Conservation (phyloP, 208 protist species). For the Histomonas meleagridis region DNA sequence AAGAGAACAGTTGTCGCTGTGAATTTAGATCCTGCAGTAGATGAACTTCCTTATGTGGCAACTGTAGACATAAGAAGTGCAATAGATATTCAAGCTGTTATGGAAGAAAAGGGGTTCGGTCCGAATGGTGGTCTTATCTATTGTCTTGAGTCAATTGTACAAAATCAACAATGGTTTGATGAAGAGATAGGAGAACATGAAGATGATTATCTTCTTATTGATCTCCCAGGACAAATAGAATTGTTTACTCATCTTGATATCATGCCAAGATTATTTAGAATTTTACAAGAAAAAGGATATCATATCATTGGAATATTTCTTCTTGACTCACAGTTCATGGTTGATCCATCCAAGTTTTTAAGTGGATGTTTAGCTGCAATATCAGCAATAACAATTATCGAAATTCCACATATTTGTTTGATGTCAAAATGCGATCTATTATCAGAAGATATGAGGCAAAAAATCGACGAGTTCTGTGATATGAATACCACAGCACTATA, state of each 20-base stretch:
- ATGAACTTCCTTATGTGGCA: not conserved
- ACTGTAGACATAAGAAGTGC: not conserved
- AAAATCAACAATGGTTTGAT: conserved; percentile 53
- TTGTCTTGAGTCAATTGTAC: conserved; percentile 66
- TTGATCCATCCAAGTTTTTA: conserved; percentile 16
- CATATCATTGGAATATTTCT: not conserved
- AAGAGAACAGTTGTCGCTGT: not conserved
- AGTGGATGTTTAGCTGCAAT: conserved; percentile 1
- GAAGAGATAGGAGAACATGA: conserved; percentile 28
- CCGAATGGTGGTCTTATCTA: conserved; percentile 70
- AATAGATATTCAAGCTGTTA: conserved; percentile 56
- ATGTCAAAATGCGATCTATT: conserved; percentile 30
- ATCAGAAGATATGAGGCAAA: not conserved
- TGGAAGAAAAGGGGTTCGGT: conserved; percentile 61
- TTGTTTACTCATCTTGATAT: conserved; percentile 15
- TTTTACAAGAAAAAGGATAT: conserved; percentile 4
- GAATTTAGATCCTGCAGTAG: conserved; percentile 34
- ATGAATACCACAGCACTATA: not conserved
- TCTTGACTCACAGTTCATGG: conserved; percentile 29
- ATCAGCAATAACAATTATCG: not conserved
- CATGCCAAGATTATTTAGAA: not conserved
- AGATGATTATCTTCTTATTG: conserved; percentile 23
- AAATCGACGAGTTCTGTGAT: not conserved
- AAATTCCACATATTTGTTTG: conserved; percentile 29
- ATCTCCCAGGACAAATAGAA: conserved; percentile 33